Base-by-base conservation (phyloP, 2,329 filamentous ascomycete species). In the Raffaelea ambrosiae region DNA sequence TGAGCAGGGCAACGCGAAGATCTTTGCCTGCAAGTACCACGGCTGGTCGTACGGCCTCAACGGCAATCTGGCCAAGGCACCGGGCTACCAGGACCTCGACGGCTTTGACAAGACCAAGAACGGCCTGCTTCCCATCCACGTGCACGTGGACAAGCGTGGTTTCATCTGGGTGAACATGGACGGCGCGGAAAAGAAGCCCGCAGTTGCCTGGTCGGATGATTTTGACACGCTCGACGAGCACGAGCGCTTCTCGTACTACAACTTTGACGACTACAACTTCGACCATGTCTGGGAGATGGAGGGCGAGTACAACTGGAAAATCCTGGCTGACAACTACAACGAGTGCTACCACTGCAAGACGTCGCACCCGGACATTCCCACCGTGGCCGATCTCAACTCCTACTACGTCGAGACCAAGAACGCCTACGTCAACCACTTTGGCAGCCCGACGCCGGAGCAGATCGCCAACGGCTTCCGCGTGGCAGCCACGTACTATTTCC, bases 281-380 rank as follows among this genome's bases (percentile, higher is more conserved):
- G 35, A 38, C 35, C 35, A 38, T 14, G 16, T 14, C 18, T 38
- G 35, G 35, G 35, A 38, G 35, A 29, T 80, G 74, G 73, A 69
- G 77, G 72, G 71, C 0, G 67, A 71, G 29, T 77, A 72, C 58
- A 80, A 80, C 64, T 81, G 77, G 77, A 81, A 81, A 63, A 72
- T 74, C 21, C 60, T 79, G 29, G 71, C 72, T 14, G 79, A 83
- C 58, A 81, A 83, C 64, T 83, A 80, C 66, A 83, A 83, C 58
- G 78, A 79, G 58, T 83, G 78, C 58, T 83, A 83, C 55, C 78
- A 82, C 64, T 81, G 77, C 65, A 71, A 72, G 44, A 74, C 72
- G 1, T 72, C 76, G 2, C 77, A 81, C 54, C 77, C 79, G 3
- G 74, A 78, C 49, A 73, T 81, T 29, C 68, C 74, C 4, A 65